A percentile compares a stretch with the other conserved stretches of the same genome.
Conservation (phyloP, 345 rosid genomes). For the Linum usitatissimum region DNA sequence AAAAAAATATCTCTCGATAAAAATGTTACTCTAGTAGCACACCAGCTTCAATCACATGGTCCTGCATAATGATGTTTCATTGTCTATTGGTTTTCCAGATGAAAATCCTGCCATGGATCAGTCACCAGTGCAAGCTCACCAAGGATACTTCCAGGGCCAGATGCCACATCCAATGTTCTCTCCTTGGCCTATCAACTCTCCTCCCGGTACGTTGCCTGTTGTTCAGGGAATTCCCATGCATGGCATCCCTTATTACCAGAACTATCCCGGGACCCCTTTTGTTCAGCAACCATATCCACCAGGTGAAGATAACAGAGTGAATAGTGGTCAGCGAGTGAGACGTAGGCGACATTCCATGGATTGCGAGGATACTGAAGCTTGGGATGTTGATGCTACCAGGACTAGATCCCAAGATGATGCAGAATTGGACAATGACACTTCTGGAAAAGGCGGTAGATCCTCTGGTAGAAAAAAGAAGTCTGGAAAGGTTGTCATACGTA, state of each 20-base stretch:
- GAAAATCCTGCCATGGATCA: conserved; percentile 44
- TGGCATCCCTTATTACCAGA: conserved; percentile 69
- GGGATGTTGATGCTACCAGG: conserved; percentile 32
- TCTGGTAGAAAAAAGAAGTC: conserved; percentile 40
- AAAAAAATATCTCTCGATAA: background rate
- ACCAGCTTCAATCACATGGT: no score
- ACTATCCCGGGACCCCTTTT: conserved; percentile 53
- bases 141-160: conserved; percentile 61
- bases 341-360: conserved; percentile 57
- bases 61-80: no score
- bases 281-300: conserved; percentile 58
- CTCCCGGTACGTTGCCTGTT: conserved; percentile 60
- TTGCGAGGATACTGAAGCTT: conserved; percentile 38
- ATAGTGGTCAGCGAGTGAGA: conserved; percentile 44
- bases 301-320: conserved; percentile 44
- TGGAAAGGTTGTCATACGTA: conserved; percentile 69
- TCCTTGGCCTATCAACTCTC: conserved; percentile 85
- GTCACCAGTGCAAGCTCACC: conserved; percentile 34
- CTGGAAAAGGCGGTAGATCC: conserved; percentile 30
- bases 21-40: background rate
- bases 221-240: conserved; percentile 87
- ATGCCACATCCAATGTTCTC: conserved; percentile 66
- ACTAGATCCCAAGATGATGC: conserved; percentile 34
- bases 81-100: conserved; percentile 26
- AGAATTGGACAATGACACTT: conserved; percentile 34